Evolutionary conservation across 345 rosid genomes (phyloP), one percentile per base, ranked within the genome.

Genomic region (Acer campestre): DNA sequence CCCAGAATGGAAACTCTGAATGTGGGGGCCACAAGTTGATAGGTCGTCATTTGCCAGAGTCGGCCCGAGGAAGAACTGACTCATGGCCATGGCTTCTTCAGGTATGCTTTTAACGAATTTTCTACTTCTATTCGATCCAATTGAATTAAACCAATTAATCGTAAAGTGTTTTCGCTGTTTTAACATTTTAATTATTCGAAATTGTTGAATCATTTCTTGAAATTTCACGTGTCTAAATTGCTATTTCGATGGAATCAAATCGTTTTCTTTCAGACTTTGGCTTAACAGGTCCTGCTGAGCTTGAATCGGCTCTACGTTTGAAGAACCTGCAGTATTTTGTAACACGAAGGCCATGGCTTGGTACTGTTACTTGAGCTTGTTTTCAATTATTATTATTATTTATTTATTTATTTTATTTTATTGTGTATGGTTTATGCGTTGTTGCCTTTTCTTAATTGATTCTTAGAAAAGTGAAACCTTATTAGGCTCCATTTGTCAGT

Each of bases 331-430:
- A 82, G 76, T 91, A 87, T 87, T 86, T 88, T 48, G 88, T 92
- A 13, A 90, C 95, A 6, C 87, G 80, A 58, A 90, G 98, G 74
- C 99, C 98, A 23, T 95, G 99, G 99, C 94, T 95, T 48, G 98
- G 99, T 95, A 91, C 74, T 72, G 69, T 62, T 63, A 78, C 73
- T 56, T 1, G 22, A 48, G 44, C 67, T 55, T 48, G 12, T 70
- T 58, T 35, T 56, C 23, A 13, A 5, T 42, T 42, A 8, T 42
- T 42, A 75, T 58, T 46, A 2, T 27, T 27, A 1, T 27, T 27
- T 27, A 25, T 25, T 25, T 25, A 25, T 25, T 25, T 25, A 1
- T 31, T 46, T 68, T 0, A 14, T 61, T 59, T 25, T 25, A 1
- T 25, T 25, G 0, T 25, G 25, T 48, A 11, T 46, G 49, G 12